Conservation (phyloP, 108 stramenopile genomes). For the Cyclotella distinguenda region DNA sequence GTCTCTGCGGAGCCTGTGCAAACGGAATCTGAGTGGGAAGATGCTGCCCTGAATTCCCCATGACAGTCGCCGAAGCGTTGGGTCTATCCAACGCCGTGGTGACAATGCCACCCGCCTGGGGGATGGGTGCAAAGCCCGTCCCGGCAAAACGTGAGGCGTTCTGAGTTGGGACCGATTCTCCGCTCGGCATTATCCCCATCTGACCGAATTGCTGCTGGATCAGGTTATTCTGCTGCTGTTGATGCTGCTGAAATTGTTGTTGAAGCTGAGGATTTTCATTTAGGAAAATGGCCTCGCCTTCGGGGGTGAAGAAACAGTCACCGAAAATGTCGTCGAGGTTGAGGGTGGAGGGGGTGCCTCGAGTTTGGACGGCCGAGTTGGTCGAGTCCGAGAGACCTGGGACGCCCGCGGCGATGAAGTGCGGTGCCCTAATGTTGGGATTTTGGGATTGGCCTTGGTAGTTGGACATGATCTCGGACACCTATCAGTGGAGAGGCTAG, state of each 20-base stretch:
- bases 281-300: conserved; percentile 84
- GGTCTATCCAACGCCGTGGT: conserved; percentile 71
- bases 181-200: conserved; percentile 25
- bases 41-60: conserved; percentile 22
- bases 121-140: conserved; percentile 53
- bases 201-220: conserved; percentile 30
- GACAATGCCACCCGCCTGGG: conserved; percentile 67
- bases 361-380: conserved; percentile 58
- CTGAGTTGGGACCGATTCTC: conserved; percentile 35
- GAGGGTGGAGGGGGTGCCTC: conserved; percentile 71
- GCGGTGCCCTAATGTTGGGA: conserved; percentile 38
- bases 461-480: conserved; percentile 24
- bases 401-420: conserved; percentile 39
- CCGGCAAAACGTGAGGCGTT: conserved; percentile 30
- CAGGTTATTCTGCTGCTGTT: conserved; percentile 13
- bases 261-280: conserved; percentile 63
- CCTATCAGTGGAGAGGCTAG: background rate
- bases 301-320: conserved; percentile 88
- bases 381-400: conserved; percentile 28
- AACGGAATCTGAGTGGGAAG: conserved; percentile 54
- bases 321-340: conserved; percentile 91
- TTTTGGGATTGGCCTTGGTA: conserved; percentile 27
- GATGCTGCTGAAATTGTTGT: conserved; percentile 51
- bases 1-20: conserved; percentile 69
- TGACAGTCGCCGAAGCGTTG: conserved; percentile 51